Evolutionary conservation across 352 stramenopile genomes (phyloP), one percentile per base, ranked within the genome.

Genomic region (Globisporangium carolinianum): DNA sequence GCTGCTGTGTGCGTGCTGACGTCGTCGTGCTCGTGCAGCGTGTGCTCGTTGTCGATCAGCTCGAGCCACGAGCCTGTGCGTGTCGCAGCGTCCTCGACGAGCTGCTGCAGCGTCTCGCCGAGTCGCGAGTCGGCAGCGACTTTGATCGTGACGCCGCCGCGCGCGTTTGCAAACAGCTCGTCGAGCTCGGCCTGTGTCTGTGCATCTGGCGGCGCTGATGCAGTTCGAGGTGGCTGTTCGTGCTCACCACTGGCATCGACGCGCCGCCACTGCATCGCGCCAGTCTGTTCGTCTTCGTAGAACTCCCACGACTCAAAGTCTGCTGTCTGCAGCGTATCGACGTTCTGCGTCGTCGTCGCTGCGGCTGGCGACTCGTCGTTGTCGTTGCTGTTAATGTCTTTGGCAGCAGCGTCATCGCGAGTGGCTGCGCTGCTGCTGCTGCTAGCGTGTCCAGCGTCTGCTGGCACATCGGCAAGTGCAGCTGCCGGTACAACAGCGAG

Each of bases 251-350:
- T 4, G 39, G 39, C 24, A 43, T 12, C 8, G 18, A 24, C 17
- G 17, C 32, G 55, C 12, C 6, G 38, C 55, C 45, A 53, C 3
- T 6, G 37, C 10, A 15, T 6, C 4, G 43, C 43, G 8, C 11
- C 46, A 39, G 38, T 32, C 6, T 11, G 17, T 14, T 53, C 55
- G 18, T 60, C 51, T n/a, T 49, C 55, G 35, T n/a, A 7, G n/a
- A 60, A 36, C 10, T 60, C 46, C 55, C 55, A 60, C 55, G 55
- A 60, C 36, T 38, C 36, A 6, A 60, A 53, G 1, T 48, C 39
- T 43, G 39, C 2, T 49, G 39, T 6, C 8, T 32, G 12, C 24
- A 24, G 24, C 24, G 24, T 24, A 24, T 24, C 24, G 12, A 15
- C 7, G 39, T 43, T 12, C 11, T 43, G 6, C 39, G 39, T 43